Conservation (phyloP, 306 rosid genomes). For the Pyrus pyrifolia region DNA sequence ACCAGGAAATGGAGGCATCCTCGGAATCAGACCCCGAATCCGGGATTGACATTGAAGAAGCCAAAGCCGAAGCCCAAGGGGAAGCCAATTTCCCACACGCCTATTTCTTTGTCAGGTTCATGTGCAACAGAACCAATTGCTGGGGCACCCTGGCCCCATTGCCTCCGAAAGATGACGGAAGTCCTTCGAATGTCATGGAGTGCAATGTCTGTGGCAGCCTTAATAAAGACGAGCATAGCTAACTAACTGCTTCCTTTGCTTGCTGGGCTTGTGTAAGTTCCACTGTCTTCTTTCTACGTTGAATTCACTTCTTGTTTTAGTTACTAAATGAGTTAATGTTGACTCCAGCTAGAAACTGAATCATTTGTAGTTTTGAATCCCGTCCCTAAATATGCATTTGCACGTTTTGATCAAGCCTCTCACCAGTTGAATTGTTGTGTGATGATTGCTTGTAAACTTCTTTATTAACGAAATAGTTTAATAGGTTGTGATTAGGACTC, state of each 20-base stretch:
- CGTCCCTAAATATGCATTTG: neutral
- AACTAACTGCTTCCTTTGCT: neutral
- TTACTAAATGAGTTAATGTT: neutral
- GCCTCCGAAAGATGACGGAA: conserved; percentile 36
- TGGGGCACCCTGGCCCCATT: conserved; percentile 75
- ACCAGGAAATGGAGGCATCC: conserved; percentile 14
- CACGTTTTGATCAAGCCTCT: neutral
- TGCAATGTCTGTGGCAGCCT: conserved; percentile 69
- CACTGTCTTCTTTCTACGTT: neutral
- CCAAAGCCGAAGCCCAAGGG: conserved; percentile 13
- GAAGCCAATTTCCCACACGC: conserved; percentile 56
- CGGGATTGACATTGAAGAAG: conserved; percentile 1
- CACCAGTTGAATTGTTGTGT: neutral
- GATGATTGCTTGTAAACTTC: neutral
- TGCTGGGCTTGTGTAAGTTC: conserved; percentile 20
- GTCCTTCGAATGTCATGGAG: conserved; percentile 46
- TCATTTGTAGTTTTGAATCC: neutral
- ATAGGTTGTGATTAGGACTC: neutral
- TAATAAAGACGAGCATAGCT: conserved; percentile 37
- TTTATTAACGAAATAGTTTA: neutral
- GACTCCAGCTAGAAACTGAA: neutral
- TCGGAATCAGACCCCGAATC: neutral
- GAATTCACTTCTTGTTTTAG: neutral
- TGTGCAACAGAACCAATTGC: conserved; percentile 56
- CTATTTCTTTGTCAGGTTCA: conserved; percentile 67